Percentiles rank a stretch among this genome's conserved stretches.
phyloP scores from a whole-genome alignment of 202 grass and related monocot genomes.

The Miscanthus sacchariflorus region DNA sequence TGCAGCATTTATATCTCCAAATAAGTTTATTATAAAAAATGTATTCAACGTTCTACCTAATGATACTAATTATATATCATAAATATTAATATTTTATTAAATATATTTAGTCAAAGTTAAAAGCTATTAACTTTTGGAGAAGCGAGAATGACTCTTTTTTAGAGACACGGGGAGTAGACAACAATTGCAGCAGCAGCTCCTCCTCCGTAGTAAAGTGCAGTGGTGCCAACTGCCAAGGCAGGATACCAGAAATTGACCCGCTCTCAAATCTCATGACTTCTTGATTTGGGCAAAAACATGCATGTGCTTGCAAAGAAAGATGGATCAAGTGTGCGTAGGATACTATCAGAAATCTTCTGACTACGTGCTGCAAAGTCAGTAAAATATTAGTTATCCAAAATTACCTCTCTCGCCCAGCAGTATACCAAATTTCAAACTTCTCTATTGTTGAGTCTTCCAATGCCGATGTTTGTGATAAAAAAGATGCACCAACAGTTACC shows the following conservation, averaged over 20 bases:
- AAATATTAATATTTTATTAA: too few relatives aligned
- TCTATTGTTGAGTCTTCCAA: constrained; percentile 80
- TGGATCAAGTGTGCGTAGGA: background rate
- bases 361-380: background rate
- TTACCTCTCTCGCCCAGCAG: constrained; percentile 89
- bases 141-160: too few relatives aligned
- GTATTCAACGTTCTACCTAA: too few relatives aligned
- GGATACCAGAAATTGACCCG: constrained; percentile 70
- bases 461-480: constrained; percentile 92
- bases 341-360: background rate
- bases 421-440: constrained; percentile 98
- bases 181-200: constrained; percentile 90
- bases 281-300: background rate
- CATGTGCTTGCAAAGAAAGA: constrained; percentile 36
- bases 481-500: constrained; percentile 92
- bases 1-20: background rate
- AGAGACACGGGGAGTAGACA: constrained; percentile 42
- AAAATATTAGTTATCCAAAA: background rate
- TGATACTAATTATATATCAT: too few relatives aligned
- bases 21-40: too few relatives aligned
- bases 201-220: constrained; percentile 87
- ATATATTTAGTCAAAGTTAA: too few relatives aligned
- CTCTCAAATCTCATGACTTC: constrained; percentile 1
- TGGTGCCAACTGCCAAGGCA: constrained; percentile 62
- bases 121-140: too few relatives aligned